Base-by-base conservation (phyloP, 768 basidiomycete genomes). In the Boletus reticulatus region DNA sequence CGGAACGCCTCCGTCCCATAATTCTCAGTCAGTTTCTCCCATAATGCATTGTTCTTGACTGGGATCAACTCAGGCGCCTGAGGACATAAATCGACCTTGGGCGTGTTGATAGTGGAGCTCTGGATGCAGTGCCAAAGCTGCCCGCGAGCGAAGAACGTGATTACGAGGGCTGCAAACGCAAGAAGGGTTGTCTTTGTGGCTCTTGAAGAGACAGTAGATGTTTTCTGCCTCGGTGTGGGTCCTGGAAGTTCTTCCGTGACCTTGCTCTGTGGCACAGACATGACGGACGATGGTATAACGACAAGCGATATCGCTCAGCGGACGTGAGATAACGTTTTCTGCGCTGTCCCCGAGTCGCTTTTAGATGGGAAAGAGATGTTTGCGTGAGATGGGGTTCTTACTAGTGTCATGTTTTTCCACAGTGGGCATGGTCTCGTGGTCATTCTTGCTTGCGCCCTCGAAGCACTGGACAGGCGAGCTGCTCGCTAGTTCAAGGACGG, bases 401-500 rank as follows among this genome's bases (percentile, higher is more conserved):
- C n/a, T n/a, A n/a, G n/a, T n/a, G n/a, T n/a, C n/a, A 22, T 22
- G 22, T 22, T 22, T 22, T 22, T 22, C 22, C 22, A 22, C 22
- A n/a, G n/a, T 22, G 22, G 22, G 22, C 22, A 22, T 22, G 22
- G 22, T 22, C 22, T 22, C 22, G 38, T 82, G 80, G 79, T 70
- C 58, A 22, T 63, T 62, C 43, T 65, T 73, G 22, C 61, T 71
- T 3, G 73, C 77, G 38, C 61, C 58, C 11, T 69, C 67, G 24
- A 69, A 66, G 10, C 59, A 56, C 31, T 77, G 75, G 74, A 72
- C 71, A 17, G 67, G 73, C 50, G 77, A 76, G 60, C 75, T 81
- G 70, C 56, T 82, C 24, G 64, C 61, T 36, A 72, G 80, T 20
- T 82, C 80, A 4, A 80, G 78, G 59, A 73, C 65, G 64, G 73